Conservation (phyloP, 2,329 filamentous ascomycete genomes). For the Diaporthe velutina region DNA sequence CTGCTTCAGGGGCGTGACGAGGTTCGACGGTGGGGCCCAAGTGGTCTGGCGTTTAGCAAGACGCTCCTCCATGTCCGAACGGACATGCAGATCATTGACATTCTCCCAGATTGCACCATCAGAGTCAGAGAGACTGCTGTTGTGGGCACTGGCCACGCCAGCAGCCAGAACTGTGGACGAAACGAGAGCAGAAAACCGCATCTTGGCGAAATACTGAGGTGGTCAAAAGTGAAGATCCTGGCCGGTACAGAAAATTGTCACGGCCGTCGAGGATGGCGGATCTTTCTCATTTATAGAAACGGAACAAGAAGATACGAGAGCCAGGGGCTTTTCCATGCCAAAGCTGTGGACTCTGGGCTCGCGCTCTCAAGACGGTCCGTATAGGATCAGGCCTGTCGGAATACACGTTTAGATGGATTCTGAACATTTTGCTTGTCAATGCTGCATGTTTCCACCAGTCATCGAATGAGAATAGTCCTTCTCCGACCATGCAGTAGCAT, state of each 20-base stretch:
- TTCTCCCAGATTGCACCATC: slow-evolving; percentile 7
- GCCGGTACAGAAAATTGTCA: not conserved
- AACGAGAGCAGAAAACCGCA: not conserved
- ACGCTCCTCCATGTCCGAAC: slow-evolving; percentile 8
- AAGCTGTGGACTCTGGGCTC: no score
- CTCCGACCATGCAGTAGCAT: not conserved
- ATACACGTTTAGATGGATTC: not conserved
- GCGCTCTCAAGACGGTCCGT: not conserved
- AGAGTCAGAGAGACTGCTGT: slow-evolving; percentile 3
- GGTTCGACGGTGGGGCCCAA: slow-evolving; percentile 4
- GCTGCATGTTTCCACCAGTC: slow-evolving; percentile 14
- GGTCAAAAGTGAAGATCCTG: not conserved
- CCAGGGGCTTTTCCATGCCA: not conserved
- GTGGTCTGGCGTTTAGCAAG: slow-evolving; percentile 12
- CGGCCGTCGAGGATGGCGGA: not conserved
- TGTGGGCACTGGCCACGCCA: slow-evolving; percentile 13
- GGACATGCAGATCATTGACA: not conserved
- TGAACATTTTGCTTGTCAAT: not conserved
- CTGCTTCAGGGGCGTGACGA: slow-evolving; percentile 14
- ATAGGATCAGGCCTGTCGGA: not conserved
- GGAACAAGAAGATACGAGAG: not conserved
- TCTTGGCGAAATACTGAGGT: not conserved
- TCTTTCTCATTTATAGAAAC: not conserved
- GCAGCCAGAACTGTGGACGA: not conserved
- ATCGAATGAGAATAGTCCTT: not conserved